These are phyloP conservation scores for Pythium phragmiticola DNA, from an alignment of 352 stramenopile species.

Conservation along the genomic window DNA sequence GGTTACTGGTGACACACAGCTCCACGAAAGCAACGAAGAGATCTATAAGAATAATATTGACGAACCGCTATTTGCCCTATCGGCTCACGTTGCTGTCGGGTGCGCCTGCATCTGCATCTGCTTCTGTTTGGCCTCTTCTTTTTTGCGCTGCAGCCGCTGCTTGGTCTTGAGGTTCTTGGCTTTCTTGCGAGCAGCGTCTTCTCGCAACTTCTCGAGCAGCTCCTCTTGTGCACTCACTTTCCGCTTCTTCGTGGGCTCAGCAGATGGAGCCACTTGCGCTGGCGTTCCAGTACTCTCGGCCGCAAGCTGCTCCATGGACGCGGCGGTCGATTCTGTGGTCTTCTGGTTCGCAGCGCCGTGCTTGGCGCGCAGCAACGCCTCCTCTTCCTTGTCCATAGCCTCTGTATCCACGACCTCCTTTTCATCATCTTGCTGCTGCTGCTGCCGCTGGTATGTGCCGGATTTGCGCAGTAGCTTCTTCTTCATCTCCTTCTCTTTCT, in stretches of 20 bases:
- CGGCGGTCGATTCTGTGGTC: background rate
- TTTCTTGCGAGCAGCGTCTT: slow-evolving; percentile 63
- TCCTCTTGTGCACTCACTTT: slow-evolving; percentile 69
- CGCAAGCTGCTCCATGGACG: background rate
- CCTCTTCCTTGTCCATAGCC: slow-evolving; percentile 56
- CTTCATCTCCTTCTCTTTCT: slow-evolving; percentile 71
- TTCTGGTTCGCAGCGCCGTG: slow-evolving; percentile 3
- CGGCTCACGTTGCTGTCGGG: no score
- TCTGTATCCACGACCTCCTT: slow-evolving; percentile 30
- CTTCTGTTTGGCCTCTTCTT: slow-evolving; percentile 46
- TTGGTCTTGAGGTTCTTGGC: slow-evolving; percentile 81
- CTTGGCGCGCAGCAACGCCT: slow-evolving; percentile 53
- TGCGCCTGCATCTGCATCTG: background rate
- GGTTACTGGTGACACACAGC: background rate
- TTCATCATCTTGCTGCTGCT: slow-evolving; percentile 35
- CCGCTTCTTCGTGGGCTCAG: slow-evolving; percentile 43
- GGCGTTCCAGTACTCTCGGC: background rate
- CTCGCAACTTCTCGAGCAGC: slow-evolving; percentile 61
- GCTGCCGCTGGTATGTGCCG: slow-evolving; percentile 25
- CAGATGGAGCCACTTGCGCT: background rate
- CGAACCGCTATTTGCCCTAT: no score
- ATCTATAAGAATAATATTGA: no score
- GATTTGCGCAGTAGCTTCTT: slow-evolving; percentile 67
- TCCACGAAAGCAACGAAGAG: background rate
- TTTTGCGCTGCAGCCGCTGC: slow-evolving; percentile 72